Conservation (phyloP, 257 asterid species). For the Solanum medicagineum region DNA sequence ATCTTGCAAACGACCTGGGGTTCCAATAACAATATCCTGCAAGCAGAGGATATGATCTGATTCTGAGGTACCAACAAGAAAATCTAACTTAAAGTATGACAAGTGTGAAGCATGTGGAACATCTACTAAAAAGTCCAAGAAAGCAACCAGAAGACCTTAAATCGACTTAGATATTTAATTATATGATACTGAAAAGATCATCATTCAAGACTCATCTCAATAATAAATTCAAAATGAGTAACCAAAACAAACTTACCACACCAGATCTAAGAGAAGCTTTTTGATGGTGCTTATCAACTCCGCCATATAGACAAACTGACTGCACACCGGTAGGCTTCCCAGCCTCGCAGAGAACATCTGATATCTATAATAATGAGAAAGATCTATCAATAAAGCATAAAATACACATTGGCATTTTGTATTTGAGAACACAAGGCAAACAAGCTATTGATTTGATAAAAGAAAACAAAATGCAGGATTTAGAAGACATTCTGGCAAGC, state of each 20-base stretch:
- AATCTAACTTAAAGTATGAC: not conserved
- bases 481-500: not conserved
- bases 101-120: not conserved
- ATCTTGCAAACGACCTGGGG: slow-evolving; percentile 95
- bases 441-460: not conserved
- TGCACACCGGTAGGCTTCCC: slow-evolving; percentile 69
- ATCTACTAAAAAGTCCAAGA: not conserved
- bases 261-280: slow-evolving; percentile 81
- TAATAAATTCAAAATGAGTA: not conserved
- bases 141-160: not conserved
- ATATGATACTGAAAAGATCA: not conserved
- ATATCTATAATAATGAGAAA: slow-evolving; percentile 33
- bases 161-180: not conserved
- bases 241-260: slow-evolving; percentile 41
- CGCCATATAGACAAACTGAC: slow-evolving; percentile 89
- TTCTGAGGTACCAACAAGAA: not conserved
- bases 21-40: slow-evolving; percentile 95
- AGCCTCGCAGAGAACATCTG: slow-evolving; percentile 86
- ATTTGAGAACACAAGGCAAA: not conserved
- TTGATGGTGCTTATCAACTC: slow-evolving; percentile 86
- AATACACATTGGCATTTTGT: slow-evolving; percentile 1
- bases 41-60: not conserved
- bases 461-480: not conserved
- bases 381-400: not conserved
- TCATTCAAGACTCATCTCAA: not conserved